Percentiles rank a stretch among this genome's conserved stretches.
Conservation (phyloP, 2,329 filamentous ascomycete species). For the Graphilbum fragrans region DNA sequence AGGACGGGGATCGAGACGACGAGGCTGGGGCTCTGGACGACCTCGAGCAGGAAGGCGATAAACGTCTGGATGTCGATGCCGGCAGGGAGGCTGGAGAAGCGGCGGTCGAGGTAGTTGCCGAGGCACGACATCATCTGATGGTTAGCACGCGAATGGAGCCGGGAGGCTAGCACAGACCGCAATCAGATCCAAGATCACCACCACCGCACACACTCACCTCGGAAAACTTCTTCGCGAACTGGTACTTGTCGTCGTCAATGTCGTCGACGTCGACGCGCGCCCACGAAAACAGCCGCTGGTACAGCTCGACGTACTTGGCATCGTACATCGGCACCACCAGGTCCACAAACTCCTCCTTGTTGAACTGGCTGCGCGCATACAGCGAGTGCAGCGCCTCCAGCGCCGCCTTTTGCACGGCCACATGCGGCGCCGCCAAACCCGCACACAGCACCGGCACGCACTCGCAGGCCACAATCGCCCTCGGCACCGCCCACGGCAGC, state of each 20-base stretch:
- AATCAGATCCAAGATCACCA: background rate
- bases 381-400: conserved; percentile 76
- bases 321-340: conserved; percentile 72
- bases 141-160: background rate
- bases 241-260: conserved; percentile 84
- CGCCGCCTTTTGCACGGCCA: conserved; percentile 66
- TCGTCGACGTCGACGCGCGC: conserved; percentile 67
- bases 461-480: conserved; percentile 60
- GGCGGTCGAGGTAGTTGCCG: conserved; percentile 72
- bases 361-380: conserved; percentile 63
- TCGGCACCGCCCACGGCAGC: conserved; percentile 79
- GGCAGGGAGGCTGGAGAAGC: conserved; percentile 53
- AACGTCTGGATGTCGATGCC: conserved; percentile 59
- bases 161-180: background rate
- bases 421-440: conserved; percentile 56
- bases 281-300: conserved; percentile 68
- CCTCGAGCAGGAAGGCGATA: conserved; percentile 64
- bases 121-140: conserved; percentile 73
- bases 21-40: conserved; percentile 76
- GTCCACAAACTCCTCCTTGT: conserved; percentile 64
- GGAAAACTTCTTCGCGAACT: conserved; percentile 84
- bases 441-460: conserved; percentile 61
- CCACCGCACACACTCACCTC: conserved; percentile 58
- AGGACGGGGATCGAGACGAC: conserved; percentile 88
- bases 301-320: conserved; percentile 55